phyloP scores from a whole-genome alignment of 202 grass and related monocot species.

The Cymbopogon flexuosus region DNA sequence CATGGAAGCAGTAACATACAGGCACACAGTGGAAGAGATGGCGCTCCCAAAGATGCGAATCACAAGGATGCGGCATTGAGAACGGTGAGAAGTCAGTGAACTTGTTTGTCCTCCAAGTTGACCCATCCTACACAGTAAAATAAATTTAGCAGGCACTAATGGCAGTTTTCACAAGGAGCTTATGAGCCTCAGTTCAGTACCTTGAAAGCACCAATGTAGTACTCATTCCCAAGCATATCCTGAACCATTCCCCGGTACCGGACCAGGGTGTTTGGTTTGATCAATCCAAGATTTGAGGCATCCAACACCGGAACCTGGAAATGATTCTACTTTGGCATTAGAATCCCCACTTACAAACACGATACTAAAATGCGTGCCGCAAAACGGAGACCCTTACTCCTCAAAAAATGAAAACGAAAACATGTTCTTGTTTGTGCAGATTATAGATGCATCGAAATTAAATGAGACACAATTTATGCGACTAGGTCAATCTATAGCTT shows the following conservation, averaged over 20 bases:
- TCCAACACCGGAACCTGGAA: slow-evolving; percentile 73
- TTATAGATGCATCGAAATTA: not conserved
- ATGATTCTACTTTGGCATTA: not conserved
- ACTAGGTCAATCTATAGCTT: not conserved
- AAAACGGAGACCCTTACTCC: not conserved
- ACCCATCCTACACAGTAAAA: slow-evolving; percentile 54
- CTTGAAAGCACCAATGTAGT: slow-evolving; percentile 84
- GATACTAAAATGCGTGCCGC: not conserved
- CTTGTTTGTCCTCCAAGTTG: slow-evolving; percentile 90
- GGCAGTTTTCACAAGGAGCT: not conserved
- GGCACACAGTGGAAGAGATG: slow-evolving; percentile 78
- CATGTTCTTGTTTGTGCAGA: not conserved
- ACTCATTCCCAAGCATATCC: slow-evolving; percentile 92
- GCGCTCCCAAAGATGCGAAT: slow-evolving; percentile 85
- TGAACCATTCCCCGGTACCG: slow-evolving; percentile 87
- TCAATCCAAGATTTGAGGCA: slow-evolving; percentile 51
- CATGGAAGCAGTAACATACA: slow-evolving; percentile 39
- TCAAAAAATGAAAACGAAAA: not conserved
- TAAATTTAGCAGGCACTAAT: not conserved
- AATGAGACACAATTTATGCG: not conserved
- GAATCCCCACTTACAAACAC: not conserved
- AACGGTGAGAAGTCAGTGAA: slow-evolving; percentile 62
- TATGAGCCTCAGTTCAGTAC: slow-evolving; percentile 28
- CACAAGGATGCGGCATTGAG: slow-evolving; percentile 49
- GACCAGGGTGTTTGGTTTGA: slow-evolving; percentile 81